Evolutionary conservation across 208 protist species (phyloP), one percentile per base, ranked within the genome.

Genomic region (Wallacemonas collosoma): DNA sequence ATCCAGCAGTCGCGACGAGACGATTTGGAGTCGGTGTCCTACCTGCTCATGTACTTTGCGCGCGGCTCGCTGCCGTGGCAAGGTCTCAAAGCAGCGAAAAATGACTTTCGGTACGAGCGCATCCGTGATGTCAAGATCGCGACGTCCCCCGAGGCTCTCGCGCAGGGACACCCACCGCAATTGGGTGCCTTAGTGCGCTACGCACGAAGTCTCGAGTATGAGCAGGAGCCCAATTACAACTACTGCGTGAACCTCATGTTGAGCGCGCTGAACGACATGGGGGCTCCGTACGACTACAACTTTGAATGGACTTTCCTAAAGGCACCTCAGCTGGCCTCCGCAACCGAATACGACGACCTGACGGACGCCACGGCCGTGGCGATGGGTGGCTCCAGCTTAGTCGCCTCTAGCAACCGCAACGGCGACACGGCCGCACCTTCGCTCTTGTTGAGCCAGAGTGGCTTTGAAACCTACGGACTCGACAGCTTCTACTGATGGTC

Each of bases 31-130:
- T 81, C 84, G 2, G 72, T 95, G 6, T 68, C 63, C 45, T 98
- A 99, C 70, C 80, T 99, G 26, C 80, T 99, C 15, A 92, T 99
- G 69, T 99, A 99, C 80, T 99, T 99, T 72, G 71, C 97, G n/a
- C 89, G 97, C 5, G 99, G 99, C 1, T 87, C 56, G 40, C 80
- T 99, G 53, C 98, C 99, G 40, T 99, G 98, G 99, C 89, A 95
- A 60, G 90, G 90, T 9, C 79, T 97, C 58, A 89, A 87, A 60
- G 43, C 75, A 1, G 44, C 65, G 2, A 88, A 79, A 69, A 55
- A 60, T 43, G 79, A 83, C 54, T 17, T 69, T 5, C 75, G 64
- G 39, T 94, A 86, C 61, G 62, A 73, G 63, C 73, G 68, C 55
- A 89, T 95, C 72, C 66, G 77, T 39, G 79, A 87, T 26, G 68